Evolutionary conservation across 1,284 basidiomycete species (phyloP).

Genomic region (Sanghuangporus weigelae): DNA sequence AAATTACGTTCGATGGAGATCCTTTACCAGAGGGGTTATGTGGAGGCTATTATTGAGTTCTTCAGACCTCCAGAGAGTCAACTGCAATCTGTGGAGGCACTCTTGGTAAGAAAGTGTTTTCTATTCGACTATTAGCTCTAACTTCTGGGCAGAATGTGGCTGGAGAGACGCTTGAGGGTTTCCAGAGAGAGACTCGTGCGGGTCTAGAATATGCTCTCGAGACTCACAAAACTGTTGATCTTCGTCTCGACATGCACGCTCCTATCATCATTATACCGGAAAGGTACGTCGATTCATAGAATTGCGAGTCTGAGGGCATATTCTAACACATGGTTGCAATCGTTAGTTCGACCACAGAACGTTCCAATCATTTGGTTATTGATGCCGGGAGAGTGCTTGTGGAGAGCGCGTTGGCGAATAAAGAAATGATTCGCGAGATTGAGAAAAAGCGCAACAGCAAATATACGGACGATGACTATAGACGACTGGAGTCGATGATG

Average conservation of each 20-base stretch:
- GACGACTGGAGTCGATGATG: slow-evolving; percentile 88
- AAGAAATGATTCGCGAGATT: slow-evolving; percentile 76
- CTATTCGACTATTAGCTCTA: not conserved
- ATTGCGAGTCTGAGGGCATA: not conserved
- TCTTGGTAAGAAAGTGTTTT: slow-evolving; percentile 52
- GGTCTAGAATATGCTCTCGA: slow-evolving; percentile 93
- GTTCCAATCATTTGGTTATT: slow-evolving; percentile 86
- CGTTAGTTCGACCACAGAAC: slow-evolving; percentile 64
- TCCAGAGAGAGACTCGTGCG: slow-evolving; percentile 93
- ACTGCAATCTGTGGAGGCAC: slow-evolving; percentile 90
- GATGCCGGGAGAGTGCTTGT: slow-evolving; percentile 98
- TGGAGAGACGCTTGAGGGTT: slow-evolving; percentile 89
- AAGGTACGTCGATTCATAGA: slow-evolving; percentile 44
- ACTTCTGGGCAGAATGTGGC: slow-evolving; percentile 69
- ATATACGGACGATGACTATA: slow-evolving; percentile 89
- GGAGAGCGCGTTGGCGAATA: slow-evolving; percentile 85
- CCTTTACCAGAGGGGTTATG: slow-evolving; percentile 92
- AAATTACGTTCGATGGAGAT: slow-evolving; percentile 97
- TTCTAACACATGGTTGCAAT: slow-evolving; percentile 5
- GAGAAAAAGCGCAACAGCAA: slow-evolving; percentile 82
- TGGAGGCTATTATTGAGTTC: slow-evolving; percentile 91
- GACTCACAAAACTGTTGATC: slow-evolving; percentile 92
- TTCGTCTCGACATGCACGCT: slow-evolving; percentile 95
- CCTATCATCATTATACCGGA: slow-evolving; percentile 98
- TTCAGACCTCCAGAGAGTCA: slow-evolving; percentile 95